phyloP scores from a whole-genome alignment of 163 green algal species.

The Chlamydomonas reinhardtii region DNA sequence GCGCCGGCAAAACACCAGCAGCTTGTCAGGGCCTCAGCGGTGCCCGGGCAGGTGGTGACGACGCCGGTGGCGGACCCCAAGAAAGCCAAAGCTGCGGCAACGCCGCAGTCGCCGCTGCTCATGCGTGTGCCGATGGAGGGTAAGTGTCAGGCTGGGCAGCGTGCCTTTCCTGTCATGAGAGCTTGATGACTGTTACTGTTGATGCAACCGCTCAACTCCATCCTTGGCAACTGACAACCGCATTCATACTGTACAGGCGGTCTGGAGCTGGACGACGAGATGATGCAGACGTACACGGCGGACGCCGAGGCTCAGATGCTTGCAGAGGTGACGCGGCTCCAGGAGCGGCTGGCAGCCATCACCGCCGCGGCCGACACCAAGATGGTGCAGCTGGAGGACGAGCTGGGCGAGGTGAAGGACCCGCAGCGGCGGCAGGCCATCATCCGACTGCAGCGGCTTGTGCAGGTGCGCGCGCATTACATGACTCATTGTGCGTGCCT shows the following conservation, averaged over 20 bases:
- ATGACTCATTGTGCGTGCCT: not conserved
- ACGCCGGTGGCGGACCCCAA: not conserved
- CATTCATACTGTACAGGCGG: not conserved
- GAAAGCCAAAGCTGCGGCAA: not conserved
- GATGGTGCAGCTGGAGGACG: slow-evolving; percentile 24
- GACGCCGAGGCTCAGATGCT: slow-evolving; percentile 5
- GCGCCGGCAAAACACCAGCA: not conserved
- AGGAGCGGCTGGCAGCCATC: not conserved
- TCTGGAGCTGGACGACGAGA: slow-evolving; percentile 36
- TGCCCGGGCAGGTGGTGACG: not conserved
- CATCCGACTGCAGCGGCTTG: slow-evolving; percentile 32
- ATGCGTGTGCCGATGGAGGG: slow-evolving; percentile 26
- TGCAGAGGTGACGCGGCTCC: not conserved
- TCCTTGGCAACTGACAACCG: too few relatives aligned
- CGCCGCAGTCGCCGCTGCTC: not conserved
- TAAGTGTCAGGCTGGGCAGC: not conserved
- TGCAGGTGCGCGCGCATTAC: slow-evolving; percentile 1
- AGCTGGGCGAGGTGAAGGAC: slow-evolving; percentile 3
- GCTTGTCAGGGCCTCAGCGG: too few relatives aligned
- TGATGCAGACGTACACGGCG: slow-evolving; percentile 15
- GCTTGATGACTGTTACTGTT: too few relatives aligned
- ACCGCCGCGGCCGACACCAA: not conserved
- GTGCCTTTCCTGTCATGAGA: too few relatives aligned
- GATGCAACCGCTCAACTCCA: too few relatives aligned
- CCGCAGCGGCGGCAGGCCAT: slow-evolving; percentile 30